Percentiles rank a stretch among this genome's conserved stretches.
Conservation (phyloP, 208 protist species). For the Leishmania major region DNA sequence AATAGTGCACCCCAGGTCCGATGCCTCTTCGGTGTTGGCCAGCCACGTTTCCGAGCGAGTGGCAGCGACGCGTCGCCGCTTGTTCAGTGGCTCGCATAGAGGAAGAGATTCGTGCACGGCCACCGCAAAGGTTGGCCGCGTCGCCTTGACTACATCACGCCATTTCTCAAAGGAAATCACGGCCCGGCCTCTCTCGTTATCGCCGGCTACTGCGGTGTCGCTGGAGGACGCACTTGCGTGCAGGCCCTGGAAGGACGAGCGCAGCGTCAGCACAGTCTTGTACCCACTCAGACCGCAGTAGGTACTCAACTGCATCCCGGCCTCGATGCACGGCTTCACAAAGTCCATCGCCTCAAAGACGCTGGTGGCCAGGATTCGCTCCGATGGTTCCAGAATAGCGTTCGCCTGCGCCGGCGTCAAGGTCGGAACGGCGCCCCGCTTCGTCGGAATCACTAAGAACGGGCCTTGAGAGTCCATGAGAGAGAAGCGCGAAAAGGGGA, state of each 20-base stretch:
- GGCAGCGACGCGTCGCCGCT: slow-evolving; percentile 42
- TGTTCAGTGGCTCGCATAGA: slow-evolving; percentile 42
- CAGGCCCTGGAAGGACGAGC: slow-evolving; percentile 65
- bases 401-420: slow-evolving; percentile 70
- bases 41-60: slow-evolving; percentile 49
- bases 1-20: slow-evolving; percentile 27
- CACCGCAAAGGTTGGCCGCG: slow-evolving; percentile 57
- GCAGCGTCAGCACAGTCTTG: slow-evolving; percentile 53
- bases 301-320: slow-evolving; percentile 41
- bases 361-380: slow-evolving; percentile 63
- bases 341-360: slow-evolving; percentile 77
- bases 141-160: slow-evolving; percentile 49
- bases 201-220: slow-evolving; percentile 49
- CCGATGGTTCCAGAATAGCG: slow-evolving; percentile 57
- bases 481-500: background rate
- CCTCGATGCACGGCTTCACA: slow-evolving; percentile 39
- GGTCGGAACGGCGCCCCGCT: slow-evolving; percentile 53
- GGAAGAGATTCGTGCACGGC: slow-evolving; percentile 57
- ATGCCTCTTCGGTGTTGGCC: slow-evolving; percentile 22
- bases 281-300: slow-evolving; percentile 73
- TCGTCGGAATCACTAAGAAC: slow-evolving; percentile 68
- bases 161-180: slow-evolving; percentile 54
- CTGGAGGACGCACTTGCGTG: slow-evolving; percentile 63
- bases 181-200: slow-evolving; percentile 69
- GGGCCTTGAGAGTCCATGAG: slow-evolving; percentile 31